A percentile compares a stretch with the other conserved stretches of the same genome.
Evolutionary conservation across 148 eudicot genomes (phyloP).

Genomic region (Mesembryanthemum crystallinum): DNA sequence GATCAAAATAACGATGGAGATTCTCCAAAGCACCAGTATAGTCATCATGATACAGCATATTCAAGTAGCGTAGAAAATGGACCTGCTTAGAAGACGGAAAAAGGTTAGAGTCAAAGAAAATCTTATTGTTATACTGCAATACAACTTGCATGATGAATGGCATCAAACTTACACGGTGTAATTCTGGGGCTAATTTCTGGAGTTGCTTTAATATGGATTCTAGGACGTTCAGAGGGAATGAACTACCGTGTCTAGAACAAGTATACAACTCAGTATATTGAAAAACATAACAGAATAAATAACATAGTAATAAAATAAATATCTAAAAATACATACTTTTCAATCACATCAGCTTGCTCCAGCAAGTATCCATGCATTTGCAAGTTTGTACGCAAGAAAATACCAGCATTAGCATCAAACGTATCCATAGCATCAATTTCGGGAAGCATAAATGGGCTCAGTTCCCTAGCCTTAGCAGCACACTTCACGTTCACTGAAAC

Average conservation of each 20-base stretch:
- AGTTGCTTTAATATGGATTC: slow-evolving; percentile 70
- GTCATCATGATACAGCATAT: slow-evolving; percentile 88
- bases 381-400: slow-evolving; percentile 75
- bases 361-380: slow-evolving; percentile 87
- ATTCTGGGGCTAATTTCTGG: slow-evolving; percentile 85
- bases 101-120: slow-evolving; percentile 1
- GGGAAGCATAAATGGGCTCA: slow-evolving; percentile 31
- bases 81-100: slow-evolving; percentile 46
- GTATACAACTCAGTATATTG: slow-evolving; percentile 8
- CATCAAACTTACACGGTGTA: slow-evolving; percentile 70
- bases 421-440: slow-evolving; percentile 30
- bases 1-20: slow-evolving; percentile 98
- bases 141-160: background rate
- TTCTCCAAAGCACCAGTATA: slow-evolving; percentile 91
- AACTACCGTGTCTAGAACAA: slow-evolving; percentile 68
- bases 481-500: slow-evolving; percentile 38
- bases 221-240: slow-evolving; percentile 69
- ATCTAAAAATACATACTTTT: slow-evolving; percentile 49
- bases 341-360: slow-evolving; percentile 76
- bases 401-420: slow-evolving; percentile 38
- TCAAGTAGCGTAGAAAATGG: slow-evolving; percentile 86
- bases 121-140: background rate
- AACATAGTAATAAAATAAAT: background rate
- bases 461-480: slow-evolving; percentile 32
- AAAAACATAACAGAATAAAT: background rate